A percentile compares a stretch with the other conserved stretches of the same genome.
phyloP scores from a whole-genome alignment of 768 basidiomycete species.

The Mycena rosella region DNA sequence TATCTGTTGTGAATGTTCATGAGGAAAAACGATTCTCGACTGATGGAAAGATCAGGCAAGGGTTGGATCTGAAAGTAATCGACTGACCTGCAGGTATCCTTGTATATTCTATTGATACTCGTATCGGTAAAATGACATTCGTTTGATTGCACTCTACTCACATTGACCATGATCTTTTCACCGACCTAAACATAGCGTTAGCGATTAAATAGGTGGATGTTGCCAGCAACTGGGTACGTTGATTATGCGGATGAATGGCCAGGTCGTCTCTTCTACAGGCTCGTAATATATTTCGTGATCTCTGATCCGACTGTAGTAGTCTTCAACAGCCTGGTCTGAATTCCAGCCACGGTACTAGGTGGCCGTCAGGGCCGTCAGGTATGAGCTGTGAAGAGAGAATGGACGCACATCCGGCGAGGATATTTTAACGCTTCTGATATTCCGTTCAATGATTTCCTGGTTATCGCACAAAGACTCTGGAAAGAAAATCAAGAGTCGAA shows the following conservation, averaged over 20 bases:
- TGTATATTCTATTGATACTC: slow-evolving; percentile 77
- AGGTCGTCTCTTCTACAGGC: slow-evolving; percentile 89
- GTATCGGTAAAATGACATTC: not conserved
- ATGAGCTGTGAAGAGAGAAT: slow-evolving; percentile 19
- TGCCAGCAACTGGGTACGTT: slow-evolving; percentile 71
- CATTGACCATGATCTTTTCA: slow-evolving; percentile 96
- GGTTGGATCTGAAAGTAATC: not conserved
- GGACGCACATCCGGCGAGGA: slow-evolving; percentile 93
- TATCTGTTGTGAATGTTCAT: slow-evolving; percentile 99
- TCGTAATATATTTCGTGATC: slow-evolving; percentile 92
- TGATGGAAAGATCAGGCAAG: slow-evolving; percentile 47
- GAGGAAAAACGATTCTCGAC: slow-evolving; percentile 97
- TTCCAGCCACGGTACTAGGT: slow-evolving; percentile 92
- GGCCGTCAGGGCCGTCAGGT: slow-evolving; percentile 24
- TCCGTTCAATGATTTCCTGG: slow-evolving; percentile 91
- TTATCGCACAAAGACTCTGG: slow-evolving; percentile 93
- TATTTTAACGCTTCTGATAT: slow-evolving; percentile 97
- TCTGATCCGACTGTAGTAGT: slow-evolving; percentile 91
- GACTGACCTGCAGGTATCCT: slow-evolving; percentile 86
- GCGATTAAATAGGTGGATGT: not conserved
- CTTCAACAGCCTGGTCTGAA: slow-evolving; percentile 90
- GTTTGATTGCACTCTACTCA: slow-evolving; percentile 48
- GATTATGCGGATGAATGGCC: slow-evolving; percentile 94
- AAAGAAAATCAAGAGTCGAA: not conserved
- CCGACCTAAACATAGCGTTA: slow-evolving; percentile 71